Conservation (phyloP, 352 stramenopile species). For the Globisporangium emineosum region DNA sequence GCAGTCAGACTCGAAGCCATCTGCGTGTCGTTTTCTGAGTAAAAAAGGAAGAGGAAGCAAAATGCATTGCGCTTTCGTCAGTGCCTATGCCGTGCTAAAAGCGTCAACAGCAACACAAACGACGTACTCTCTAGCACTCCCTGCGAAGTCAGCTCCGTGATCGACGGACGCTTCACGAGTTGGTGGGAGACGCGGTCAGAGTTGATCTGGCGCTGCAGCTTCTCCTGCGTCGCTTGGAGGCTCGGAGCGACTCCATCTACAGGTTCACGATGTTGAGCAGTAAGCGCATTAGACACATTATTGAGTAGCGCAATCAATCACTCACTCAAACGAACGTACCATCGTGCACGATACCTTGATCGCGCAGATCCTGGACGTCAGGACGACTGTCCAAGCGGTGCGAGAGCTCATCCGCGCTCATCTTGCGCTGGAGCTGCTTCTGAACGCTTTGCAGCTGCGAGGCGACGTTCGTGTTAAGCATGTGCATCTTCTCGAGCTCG, state of each 20-base stretch:
- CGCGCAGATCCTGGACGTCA: constrained; percentile 71
- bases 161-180: constrained; percentile 67
- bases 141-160: constrained; percentile 52
- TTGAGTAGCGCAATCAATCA: not conserved
- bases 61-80: not conserved
- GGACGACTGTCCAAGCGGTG: constrained; percentile 65
- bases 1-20: constrained; percentile 63
- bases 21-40: constrained; percentile 46
- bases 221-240: constrained; percentile 77
- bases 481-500: constrained; percentile 50
- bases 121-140: constrained; percentile 55
- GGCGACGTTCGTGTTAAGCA: constrained; percentile 54
- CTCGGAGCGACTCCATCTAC: constrained; percentile 64
- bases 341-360: constrained; percentile 62
- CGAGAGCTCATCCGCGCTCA: constrained; percentile 72
- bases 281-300: not conserved
- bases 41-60: not conserved
- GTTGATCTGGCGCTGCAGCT: constrained; percentile 71
- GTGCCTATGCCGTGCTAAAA: not conserved
- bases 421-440: constrained; percentile 68
- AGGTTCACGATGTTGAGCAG: not conserved
- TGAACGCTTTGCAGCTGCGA: constrained; percentile 64
- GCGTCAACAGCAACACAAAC: not conserved
- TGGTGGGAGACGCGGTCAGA: constrained; percentile 70
- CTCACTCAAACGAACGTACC: constrained; percentile 19